These are phyloP conservation scores for Umbilicaria muhlenbergii DNA, from an alignment of 495 filamentous ascomycete species.

Conservation along the genomic window DNA sequence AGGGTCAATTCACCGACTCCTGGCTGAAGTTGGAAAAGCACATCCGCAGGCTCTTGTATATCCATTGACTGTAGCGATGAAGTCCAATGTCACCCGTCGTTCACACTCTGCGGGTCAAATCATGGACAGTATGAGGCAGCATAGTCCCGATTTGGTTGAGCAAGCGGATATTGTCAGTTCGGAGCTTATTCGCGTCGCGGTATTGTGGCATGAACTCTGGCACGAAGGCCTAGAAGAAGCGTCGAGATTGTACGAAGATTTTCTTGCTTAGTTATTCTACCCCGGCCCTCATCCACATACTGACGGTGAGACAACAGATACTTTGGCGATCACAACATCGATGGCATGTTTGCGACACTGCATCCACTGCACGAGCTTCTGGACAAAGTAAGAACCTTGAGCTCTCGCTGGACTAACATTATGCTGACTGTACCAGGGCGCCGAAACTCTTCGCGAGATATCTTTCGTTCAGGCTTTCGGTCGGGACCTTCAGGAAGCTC, in stretches of 20 bases:
- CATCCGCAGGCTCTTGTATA: conserved; percentile 99
- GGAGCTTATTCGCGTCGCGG: conserved; percentile 90
- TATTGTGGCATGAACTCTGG: conserved; percentile 97
- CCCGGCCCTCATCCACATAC: no score
- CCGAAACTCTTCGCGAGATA: conserved; percentile 85
- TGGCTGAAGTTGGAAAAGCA: conserved; percentile 79
- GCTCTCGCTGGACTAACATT: neutral
- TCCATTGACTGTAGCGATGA: conserved; percentile 96
- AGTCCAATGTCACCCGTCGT: conserved; percentile 66
- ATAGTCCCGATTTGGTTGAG: conserved; percentile 84
- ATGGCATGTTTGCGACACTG: conserved; percentile 89
- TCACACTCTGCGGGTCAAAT: conserved; percentile 75
- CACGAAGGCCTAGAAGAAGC: conserved; percentile 98
- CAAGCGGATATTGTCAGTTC: conserved; percentile 89
- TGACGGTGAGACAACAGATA: conserved; percentile 21
- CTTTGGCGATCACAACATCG: conserved; percentile 90
- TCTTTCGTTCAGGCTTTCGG: conserved; percentile 98
- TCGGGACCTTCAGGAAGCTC: conserved; percentile 81
- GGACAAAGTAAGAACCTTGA: conserved; percentile 32
- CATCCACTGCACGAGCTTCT: conserved; percentile 84
- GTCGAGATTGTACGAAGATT: conserved; percentile 47
- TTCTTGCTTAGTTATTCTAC: neutral
- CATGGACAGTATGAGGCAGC: conserved; percentile 95
- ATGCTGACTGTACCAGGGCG: conserved; percentile 35
- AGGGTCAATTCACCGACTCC: conserved; percentile 73